Conservation (phyloP, 306 rosid genomes). For the Cercis canadensis region DNA sequence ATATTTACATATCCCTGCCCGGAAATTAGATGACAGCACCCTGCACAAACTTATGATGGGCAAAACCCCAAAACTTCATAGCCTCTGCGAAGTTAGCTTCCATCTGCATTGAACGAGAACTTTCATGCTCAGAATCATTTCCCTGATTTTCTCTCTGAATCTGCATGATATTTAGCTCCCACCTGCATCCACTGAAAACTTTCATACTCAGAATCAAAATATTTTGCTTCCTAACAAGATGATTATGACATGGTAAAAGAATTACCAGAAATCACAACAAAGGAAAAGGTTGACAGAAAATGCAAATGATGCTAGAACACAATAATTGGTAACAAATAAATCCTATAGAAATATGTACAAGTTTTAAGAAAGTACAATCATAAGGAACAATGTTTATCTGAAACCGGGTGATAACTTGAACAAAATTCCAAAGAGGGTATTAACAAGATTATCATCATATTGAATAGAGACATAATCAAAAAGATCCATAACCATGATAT, state of each 20-base stretch:
- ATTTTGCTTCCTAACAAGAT: conserved; percentile 30
- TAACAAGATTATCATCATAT: too few species aligned
- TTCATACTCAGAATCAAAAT: conserved; percentile 42
- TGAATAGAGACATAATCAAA: too few species aligned
- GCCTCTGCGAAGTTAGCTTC: conserved; percentile 44
- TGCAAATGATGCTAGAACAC: too few species aligned
- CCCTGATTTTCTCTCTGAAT: conserved; percentile 4
- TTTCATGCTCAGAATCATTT: conserved; percentile 36
- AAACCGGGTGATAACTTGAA: too few species aligned
- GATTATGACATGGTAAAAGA: conserved; percentile 28
- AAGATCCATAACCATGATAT: too few species aligned
- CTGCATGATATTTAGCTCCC: conserved; percentile 54
- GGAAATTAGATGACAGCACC: conserved; percentile 38
- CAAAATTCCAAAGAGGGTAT: too few species aligned
- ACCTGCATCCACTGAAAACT: conserved; percentile 78
- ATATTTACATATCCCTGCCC: conserved; percentile 61
- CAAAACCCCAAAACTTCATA: conserved; percentile 33
- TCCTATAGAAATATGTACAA: too few species aligned
- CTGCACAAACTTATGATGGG: conserved; percentile 47
- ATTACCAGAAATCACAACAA: too few species aligned
- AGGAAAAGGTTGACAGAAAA: too few species aligned
- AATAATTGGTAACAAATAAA: too few species aligned
- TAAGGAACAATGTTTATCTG: too few species aligned
- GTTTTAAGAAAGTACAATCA: too few species aligned
- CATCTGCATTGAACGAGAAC: conserved; percentile 51